Evolutionary conservation across 768 basidiomycete genomes (phyloP).

Genomic region (Xanthoconium purpureum): DNA sequence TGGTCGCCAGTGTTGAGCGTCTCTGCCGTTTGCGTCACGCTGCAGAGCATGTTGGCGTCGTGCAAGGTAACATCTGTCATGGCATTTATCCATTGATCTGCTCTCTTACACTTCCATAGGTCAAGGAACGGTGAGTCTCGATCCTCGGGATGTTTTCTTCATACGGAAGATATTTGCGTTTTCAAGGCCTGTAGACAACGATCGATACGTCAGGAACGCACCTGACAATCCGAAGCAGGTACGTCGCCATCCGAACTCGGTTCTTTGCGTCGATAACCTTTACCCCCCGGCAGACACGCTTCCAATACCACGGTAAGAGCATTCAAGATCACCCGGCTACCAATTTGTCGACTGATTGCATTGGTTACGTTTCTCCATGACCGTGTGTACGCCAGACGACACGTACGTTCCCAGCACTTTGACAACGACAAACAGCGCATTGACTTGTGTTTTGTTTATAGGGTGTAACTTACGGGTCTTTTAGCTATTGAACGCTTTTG

Average conservation of each 20-base stretch:
- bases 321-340: not conserved
- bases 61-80: conserved; percentile 62
- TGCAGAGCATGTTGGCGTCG: conserved; percentile 91
- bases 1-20: conserved; percentile 91
- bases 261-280: conserved; percentile 8
- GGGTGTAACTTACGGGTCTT: conserved; percentile 33
- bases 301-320: conserved; percentile 73
- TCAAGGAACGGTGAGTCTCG: conserved; percentile 58
- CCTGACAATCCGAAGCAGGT: conserved; percentile 89
- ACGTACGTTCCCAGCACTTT: conserved; percentile 43
- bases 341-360: conserved; percentile 14
- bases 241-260: conserved; percentile 14
- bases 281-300: conserved; percentile 54
- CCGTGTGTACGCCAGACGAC: conserved; percentile 43
- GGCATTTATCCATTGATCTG: not conserved
- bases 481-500: conserved; percentile 11
- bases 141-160: not conserved
- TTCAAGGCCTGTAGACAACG: conserved; percentile 75
- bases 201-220: conserved; percentile 73
- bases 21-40: conserved; percentile 74
- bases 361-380: not conserved
- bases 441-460: conserved; percentile 14
- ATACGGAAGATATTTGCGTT: conserved; percentile 3
- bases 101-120: conserved; percentile 32
- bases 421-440: not conserved